Conservation (phyloP, 495 filamentous ascomycete species). For the Barbatosphaeria neglecta region DNA sequence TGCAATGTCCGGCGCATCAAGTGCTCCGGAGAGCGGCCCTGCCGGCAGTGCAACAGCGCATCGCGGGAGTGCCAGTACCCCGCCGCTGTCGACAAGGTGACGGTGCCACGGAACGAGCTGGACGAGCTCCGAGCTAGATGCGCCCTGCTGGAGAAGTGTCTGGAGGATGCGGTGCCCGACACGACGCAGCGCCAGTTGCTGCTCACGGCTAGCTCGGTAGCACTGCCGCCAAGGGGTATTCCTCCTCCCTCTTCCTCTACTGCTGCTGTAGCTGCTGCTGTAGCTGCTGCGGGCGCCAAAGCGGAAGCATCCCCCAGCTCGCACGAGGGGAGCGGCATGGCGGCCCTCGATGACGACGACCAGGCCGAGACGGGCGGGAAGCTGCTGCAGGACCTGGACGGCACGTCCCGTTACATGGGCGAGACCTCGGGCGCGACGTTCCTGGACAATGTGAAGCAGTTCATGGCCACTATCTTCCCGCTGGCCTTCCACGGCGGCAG, state of each 20-base stretch:
- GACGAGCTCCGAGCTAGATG: conserved; percentile 14
- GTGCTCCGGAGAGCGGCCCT: conserved; percentile 27
- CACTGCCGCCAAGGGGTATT: too few species aligned
- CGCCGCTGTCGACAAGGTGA: conserved; percentile 12
- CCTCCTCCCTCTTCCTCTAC: too few species aligned
- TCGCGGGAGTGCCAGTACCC: conserved; percentile 24
- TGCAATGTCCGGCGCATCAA: conserved; percentile 34
- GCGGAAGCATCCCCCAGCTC: conserved; percentile 1
- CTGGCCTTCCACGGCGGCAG: conserved; percentile 7
- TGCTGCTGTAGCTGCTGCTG: too few species aligned
- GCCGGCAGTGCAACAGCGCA: conserved; percentile 16
- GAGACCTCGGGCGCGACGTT: conserved; percentile 27
- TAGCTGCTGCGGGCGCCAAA: conserved; percentile 2
- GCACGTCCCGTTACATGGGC: conserved; percentile 22
- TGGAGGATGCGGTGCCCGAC: conserved; percentile 8
- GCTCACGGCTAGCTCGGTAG: conserved; percentile 1
- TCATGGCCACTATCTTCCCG: conserved; percentile 14
- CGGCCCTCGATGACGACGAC: conserved; percentile 3
- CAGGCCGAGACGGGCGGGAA: conserved; percentile 9
- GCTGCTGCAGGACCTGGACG: conserved; percentile 21
- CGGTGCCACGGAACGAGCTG: conserved; percentile 14
- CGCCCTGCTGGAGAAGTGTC: conserved; percentile 8
- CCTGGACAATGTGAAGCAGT: conserved; percentile 23
- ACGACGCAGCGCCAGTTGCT: conserved; percentile 6
- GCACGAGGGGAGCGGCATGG: conserved; percentile 1